Base-by-base conservation (phyloP, 495 filamentous ascomycete genomes). In the Alectoria sarmentosa region DNA sequence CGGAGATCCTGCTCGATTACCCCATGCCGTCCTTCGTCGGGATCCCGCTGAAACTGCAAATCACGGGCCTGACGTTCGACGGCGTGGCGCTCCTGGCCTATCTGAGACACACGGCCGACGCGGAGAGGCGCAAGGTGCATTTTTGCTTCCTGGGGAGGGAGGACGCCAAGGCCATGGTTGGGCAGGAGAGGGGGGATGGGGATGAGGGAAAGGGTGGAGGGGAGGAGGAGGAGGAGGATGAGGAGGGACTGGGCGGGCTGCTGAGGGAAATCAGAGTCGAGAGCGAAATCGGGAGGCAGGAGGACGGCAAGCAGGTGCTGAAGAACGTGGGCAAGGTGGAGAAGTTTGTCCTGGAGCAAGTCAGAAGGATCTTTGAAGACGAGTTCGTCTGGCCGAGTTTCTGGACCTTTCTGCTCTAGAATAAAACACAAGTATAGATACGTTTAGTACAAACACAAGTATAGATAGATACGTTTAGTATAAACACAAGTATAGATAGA, bases 311-410 rank as follows among this genome's bases (percentile, higher is more conserved):
- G 76, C 92, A 96, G 75, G 91, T 92, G 39, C 76, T 98, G 36
- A 98, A 96, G 79, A 98, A 98, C 75, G 92, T 98, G 44, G 92
- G 95, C 23, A 98, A 98, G 78, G 94, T 98, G 44, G 94, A 98
- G 78, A 87, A 91, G 66, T 98, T 98, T 73, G 90, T 98, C 56
- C 82, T 98, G 30, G 93, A 96, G 73, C 95, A 98, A 73, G 94
- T 98, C 41, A 86, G 93, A 65, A 84, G 92, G 63, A 96, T 98
- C 65, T 98, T 98, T 71, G 94, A 98, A 76, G 94, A 97, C 72
- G 94, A 98, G 74, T 90, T 98, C 73, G 92, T 98, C 30, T 98
- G 92, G 77, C 94, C 94, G 46, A 96, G 92, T 73, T 98, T 91
- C 76, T 97, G 92, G 91, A 98, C 93, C 2, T 96, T 98, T 73